These are phyloP conservation scores for Kodamaea fukazawae DNA, from an alignment of 805 yeast species.

Conservation along the genomic window DNA sequence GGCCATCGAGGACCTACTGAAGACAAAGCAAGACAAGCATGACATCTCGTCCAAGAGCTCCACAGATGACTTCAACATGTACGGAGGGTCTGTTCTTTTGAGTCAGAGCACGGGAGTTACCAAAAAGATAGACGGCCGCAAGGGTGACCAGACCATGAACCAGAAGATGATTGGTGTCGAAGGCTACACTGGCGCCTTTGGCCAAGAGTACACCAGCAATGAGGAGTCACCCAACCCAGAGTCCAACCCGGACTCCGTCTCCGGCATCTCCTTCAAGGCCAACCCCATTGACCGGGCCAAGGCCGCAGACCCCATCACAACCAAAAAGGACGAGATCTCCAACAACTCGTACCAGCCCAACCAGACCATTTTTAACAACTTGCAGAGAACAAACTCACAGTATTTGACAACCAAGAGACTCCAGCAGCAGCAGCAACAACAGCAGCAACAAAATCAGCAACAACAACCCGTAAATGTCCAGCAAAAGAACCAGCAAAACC, in stretches of 20 bases:
- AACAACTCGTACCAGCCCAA: constrained; percentile 42
- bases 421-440: constrained; percentile 5
- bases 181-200: constrained; percentile 5
- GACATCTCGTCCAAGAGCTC: constrained; percentile 17
- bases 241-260: constrained; percentile 2
- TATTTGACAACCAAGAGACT: constrained; percentile 26
- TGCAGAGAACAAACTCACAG: constrained; percentile 39
- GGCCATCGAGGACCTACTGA: constrained; percentile 1
- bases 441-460: neutral
- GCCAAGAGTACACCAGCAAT: constrained; percentile 2
- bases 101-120: constrained; percentile 45
- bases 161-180: constrained; percentile 11
- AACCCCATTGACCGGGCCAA: constrained; percentile 22
- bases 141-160: constrained; percentile 7
- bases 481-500: neutral
- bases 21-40: neutral
- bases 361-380: constrained; percentile 41
- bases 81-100: constrained; percentile 41
- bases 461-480: neutral
- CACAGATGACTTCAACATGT: constrained; percentile 32
- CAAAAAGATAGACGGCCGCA: constrained; percentile 27
- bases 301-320: constrained; percentile 30
- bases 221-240: constrained; percentile 2
- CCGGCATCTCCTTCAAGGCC: constrained; percentile 35
- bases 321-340: constrained; percentile 30